Evolutionary conservation across 345 rosid genomes (phyloP).

Genomic region (Eucalyptus pumila): DNA sequence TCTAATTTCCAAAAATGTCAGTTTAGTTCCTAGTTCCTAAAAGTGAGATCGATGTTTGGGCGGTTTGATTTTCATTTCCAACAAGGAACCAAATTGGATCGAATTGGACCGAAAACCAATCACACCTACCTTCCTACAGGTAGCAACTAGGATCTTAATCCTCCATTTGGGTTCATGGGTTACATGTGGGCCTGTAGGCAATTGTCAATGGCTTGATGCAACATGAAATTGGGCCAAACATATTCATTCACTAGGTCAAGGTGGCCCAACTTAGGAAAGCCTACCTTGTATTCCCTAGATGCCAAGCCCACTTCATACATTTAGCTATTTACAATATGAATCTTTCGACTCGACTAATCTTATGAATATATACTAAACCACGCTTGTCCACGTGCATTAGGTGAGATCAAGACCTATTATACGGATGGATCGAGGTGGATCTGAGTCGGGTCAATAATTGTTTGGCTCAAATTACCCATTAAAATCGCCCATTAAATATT

Average conservation of each 20-base stretch:
- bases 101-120: too few relatives aligned
- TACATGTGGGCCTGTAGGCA: background rate
- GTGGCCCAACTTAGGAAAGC: background rate
- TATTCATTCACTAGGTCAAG: background rate
- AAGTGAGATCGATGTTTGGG: fast-evolving
- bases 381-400: fast-evolving
- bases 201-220: background rate
- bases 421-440: background rate
- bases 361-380: background rate
- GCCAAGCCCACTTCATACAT: background rate
- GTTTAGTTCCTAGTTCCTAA: too few relatives aligned
- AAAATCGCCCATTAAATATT: background rate
- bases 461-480: background rate
- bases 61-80: too few relatives aligned
- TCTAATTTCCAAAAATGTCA: too few relatives aligned
- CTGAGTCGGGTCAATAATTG: background rate
- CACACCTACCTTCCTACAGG: too few relatives aligned
- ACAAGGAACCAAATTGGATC: too few relatives aligned
- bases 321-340: background rate
- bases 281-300: background rate
- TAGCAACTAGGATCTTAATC: background rate
- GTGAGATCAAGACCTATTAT: background rate
- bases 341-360: background rate
- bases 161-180: background rate
- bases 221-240: background rate